Evolutionary conservation across 1,284 basidiomycete genomes (phyloP).

Genomic region (Testicularia cyperi): DNA sequence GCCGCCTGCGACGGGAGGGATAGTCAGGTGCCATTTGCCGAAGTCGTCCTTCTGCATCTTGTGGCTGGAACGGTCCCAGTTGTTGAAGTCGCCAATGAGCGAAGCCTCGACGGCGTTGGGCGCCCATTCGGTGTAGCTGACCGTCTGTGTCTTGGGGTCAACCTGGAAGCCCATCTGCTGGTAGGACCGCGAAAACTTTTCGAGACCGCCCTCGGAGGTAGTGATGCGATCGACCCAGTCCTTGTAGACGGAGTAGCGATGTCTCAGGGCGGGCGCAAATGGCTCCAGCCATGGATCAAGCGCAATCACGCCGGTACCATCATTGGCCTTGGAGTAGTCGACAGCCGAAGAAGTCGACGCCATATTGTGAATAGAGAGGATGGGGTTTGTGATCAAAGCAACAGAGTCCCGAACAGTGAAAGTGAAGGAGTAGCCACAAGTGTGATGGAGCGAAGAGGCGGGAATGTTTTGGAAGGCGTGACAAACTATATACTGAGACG

Average conservation of each 20-base stretch:
- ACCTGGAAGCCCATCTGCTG: slow-evolving; percentile 81
- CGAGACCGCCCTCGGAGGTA: slow-evolving; percentile 68
- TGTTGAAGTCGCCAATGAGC: slow-evolving; percentile 93
- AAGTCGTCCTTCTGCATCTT: slow-evolving; percentile 85
- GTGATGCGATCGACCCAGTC: slow-evolving; percentile 45
- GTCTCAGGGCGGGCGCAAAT: slow-evolving; percentile 42
- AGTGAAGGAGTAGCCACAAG: too few species aligned
- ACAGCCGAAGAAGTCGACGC: too few species aligned
- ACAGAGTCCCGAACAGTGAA: too few species aligned
- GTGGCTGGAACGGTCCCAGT: slow-evolving; percentile 75
- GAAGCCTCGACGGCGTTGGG: slow-evolving; percentile 80
- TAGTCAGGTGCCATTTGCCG: slow-evolving; percentile 85
- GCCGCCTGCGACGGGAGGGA: slow-evolving; percentile 67
- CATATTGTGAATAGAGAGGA: too few species aligned
- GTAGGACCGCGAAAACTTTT: slow-evolving; percentile 84
- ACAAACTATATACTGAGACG: too few species aligned
- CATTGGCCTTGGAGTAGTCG: slow-evolving; percentile 49
- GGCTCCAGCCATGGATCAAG: slow-evolving; percentile 57
- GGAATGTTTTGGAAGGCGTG: too few species aligned
- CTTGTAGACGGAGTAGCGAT: slow-evolving; percentile 40
- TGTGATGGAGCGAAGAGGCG: too few species aligned
- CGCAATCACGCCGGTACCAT: slow-evolving; percentile 50
- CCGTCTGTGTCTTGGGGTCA: slow-evolving; percentile 67
- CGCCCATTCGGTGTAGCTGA: slow-evolving; percentile 93
- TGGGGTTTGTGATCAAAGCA: too few species aligned